Base-by-base conservation (phyloP, 129 eudicot genomes). In the Saposhnikovia divaricata region DNA sequence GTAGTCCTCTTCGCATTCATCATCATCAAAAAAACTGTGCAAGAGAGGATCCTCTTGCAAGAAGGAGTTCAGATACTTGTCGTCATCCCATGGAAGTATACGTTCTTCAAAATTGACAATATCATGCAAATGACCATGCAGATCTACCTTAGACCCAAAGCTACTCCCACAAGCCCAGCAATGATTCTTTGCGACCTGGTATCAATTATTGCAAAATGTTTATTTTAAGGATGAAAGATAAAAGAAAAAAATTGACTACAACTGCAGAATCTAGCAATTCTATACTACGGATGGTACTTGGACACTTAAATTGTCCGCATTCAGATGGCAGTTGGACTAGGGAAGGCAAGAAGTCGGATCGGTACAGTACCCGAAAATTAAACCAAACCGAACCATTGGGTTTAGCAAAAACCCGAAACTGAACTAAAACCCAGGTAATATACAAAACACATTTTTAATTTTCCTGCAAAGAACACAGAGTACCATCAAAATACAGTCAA, bases 21-120 rank as follows among this genome's bases (percentile, higher is more conserved):
- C 88, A 82, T 89, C 96, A 79, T 88, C 95, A 72, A 80, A 91
- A 86, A 92, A 90, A 85, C 90, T 92, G 81, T 83, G 89, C 51
- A 92, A 82, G 13, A 95, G 89, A 65, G 95, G 68, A 83, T 95
- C 99, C 19, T 88, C 96, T 86, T 87, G 78, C 93, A 92, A 61
- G 81, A 88, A 90, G 12, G 97, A 93, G 70, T 85, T 87, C 10
- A 94, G 88, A 83, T 85, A 94, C 83, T 76, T 83, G 69, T 91
- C 93, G 84, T 89, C 84, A 14, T 86, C 90, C 98, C 98, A 95
- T 53, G 89, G 88, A 77, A 74, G 77, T 70, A 18, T 70, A 85
- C 63, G 78, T 28, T 80, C 80, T 45, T 37, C 78, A 46, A 83
- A 83, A 80, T 37, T 83, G 23, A 16, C 79, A 38, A 77, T 66